These are phyloP conservation scores for Coemansia sp. DNA, from an alignment of 192 early-diverging fungal species.

Conservation along the genomic window DNA sequence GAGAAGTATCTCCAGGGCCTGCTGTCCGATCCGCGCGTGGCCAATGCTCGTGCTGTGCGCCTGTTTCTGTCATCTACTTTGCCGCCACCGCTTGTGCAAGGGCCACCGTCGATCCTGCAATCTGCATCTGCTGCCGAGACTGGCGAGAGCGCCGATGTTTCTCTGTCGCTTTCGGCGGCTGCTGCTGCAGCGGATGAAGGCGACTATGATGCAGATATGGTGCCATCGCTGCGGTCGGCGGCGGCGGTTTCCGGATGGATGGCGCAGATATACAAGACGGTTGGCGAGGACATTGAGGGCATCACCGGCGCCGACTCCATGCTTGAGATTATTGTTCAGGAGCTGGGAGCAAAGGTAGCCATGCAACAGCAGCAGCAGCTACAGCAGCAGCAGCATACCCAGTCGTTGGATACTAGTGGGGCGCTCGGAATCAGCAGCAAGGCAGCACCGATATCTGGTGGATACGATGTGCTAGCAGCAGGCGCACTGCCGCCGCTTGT, in stretches of 20 bases:
- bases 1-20: slow-evolving; percentile 73
- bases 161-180: not conserved
- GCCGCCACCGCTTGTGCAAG: slow-evolving; percentile 24
- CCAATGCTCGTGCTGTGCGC: slow-evolving; percentile 63
- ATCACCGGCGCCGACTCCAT: slow-evolving; percentile 68
- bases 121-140: not conserved
- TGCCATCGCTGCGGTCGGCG: not conserved
- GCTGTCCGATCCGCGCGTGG: slow-evolving; percentile 59
- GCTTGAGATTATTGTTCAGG: slow-evolving; percentile 69
- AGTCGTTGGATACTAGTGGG: not conserved
- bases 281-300: slow-evolving; percentile 73
- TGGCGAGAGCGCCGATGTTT: not conserved
- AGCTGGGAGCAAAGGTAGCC: slow-evolving; percentile 65
- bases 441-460: not conserved
- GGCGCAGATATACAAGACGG: slow-evolving; percentile 72
- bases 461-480: not conserved
- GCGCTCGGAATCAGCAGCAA: not conserved
- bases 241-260: slow-evolving; percentile 19
- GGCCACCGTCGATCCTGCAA: not conserved
- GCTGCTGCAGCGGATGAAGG: not conserved
- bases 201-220: not conserved
- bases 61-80: slow-evolving; percentile 64
- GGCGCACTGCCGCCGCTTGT: not conserved
- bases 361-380: slow-evolving; percentile 29
- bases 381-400: not conserved